Conservation (phyloP, 805 yeast genomes). For the Kockiozyma suomiensis region DNA sequence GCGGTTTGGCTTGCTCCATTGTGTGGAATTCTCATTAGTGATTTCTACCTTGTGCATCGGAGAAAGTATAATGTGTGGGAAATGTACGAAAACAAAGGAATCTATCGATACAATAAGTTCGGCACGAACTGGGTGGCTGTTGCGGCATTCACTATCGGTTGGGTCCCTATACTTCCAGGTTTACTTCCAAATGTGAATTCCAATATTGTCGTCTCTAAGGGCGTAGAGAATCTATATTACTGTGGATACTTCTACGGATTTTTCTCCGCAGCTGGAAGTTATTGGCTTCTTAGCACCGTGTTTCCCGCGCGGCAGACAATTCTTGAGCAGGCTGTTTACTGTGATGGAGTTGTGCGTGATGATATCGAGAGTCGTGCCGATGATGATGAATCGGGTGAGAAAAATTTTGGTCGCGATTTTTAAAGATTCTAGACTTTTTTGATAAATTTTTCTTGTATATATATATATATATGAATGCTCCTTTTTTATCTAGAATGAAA, state of each 20-base stretch:
- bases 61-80: conserved; percentile 68
- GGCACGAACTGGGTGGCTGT: conserved; percentile 52
- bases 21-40: conserved; percentile 66
- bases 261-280: conserved; percentile 24
- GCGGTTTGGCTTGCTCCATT: conserved; percentile 79
- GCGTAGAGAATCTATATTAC: conserved; percentile 31
- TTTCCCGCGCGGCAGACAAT: conserved; percentile 24
- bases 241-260: conserved; percentile 37
- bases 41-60: conserved; percentile 55
- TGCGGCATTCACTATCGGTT: conserved; percentile 44
- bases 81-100: conserved; percentile 50
- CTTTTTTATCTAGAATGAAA: no score
- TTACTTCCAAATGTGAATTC: conserved; percentile 19
- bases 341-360: conserved; percentile 1
- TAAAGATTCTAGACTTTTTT: background rate
- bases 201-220: conserved; percentile 10
- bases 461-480: background rate
- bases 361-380: background rate
- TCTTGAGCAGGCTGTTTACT: conserved; percentile 18
- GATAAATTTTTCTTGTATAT: background rate
- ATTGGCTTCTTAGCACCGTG: conserved; percentile 17
- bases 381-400: conserved; percentile 8
- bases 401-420: background rate
- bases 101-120: conserved; percentile 46
- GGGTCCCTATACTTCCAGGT: conserved; percentile 26